Percentiles rank a stretch among this genome's conserved stretches.
phyloP scores from a whole-genome alignment of 2,329 filamentous ascomycete genomes.

The Colletotrichum echinochloae region DNA sequence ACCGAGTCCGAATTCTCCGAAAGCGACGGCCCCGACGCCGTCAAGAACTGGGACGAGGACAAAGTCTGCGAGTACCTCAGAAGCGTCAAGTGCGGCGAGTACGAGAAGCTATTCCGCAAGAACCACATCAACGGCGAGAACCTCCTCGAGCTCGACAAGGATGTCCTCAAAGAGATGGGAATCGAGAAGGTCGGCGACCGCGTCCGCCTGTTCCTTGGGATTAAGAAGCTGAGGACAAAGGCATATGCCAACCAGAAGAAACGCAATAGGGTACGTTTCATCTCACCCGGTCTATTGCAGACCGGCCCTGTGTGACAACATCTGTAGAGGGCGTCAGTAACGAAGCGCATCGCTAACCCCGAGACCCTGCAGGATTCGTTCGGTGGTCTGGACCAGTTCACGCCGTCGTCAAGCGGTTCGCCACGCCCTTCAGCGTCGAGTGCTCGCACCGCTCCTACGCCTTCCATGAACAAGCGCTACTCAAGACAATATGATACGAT shows the following conservation, averaged over 20 bases:
- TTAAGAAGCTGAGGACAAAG: conserved; percentile 84
- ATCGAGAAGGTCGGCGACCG: conserved; percentile 98
- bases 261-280: conserved; percentile 79
- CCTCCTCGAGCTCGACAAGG: conserved; percentile 95
- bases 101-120: conserved; percentile 87
- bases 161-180: conserved; percentile 96
- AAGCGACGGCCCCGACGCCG: conserved; percentile 78
- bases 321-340: conserved; percentile 2
- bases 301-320: not conserved
- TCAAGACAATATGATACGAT: conserved; percentile 69
- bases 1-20: conserved; percentile 96
- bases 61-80: conserved; percentile 91
- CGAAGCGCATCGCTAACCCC: conserved; percentile 19
- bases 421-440: conserved; percentile 70
- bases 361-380: conserved; percentile 77
- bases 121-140: conserved; percentile 99
- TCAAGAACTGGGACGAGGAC: conserved; percentile 91
- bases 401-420: conserved; percentile 71
- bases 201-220: conserved; percentile 87
- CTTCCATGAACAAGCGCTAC: conserved; percentile 70
- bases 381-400: conserved; percentile 77
- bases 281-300: not conserved
- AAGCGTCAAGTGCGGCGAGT: conserved; percentile 92
- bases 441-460: conserved; percentile 52
- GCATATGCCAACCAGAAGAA: conserved; percentile 83